Conservation (phyloP, 768 basidiomycete species). For the Boletus sp. region DNA sequence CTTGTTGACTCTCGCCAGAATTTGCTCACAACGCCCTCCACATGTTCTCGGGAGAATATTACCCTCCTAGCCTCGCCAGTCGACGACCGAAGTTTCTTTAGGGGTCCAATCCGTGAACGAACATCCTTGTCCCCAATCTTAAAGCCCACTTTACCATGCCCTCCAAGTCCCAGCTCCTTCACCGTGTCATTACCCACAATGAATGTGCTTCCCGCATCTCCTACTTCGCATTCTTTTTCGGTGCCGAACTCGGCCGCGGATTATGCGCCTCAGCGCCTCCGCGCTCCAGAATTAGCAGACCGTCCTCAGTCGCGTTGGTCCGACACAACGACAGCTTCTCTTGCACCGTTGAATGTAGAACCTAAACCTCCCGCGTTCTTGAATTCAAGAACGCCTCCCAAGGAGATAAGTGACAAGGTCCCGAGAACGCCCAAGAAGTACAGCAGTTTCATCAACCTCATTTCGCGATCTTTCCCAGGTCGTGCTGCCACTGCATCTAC, state of each 20-base stretch:
- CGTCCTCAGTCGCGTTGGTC: conserved; percentile 28
- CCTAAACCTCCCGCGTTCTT: neutral
- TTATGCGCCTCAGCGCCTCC: neutral
- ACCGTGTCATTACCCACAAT: neutral
- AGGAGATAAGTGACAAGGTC: conserved; percentile 15
- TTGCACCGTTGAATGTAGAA: conserved; percentile 13
- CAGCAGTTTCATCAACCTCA: conserved; percentile 30
- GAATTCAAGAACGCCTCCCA: conserved; percentile 6
- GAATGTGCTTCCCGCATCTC: conserved; percentile 5
- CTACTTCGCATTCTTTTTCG: neutral
- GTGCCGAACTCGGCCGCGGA: neutral
- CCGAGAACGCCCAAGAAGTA: conserved; percentile 28
- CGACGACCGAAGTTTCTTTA: conserved; percentile 4
- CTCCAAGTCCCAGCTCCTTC: conserved; percentile 1
- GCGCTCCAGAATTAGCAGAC: neutral
- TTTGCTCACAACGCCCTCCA: conserved; percentile 18
- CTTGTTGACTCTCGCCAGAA: conserved; percentile 25
- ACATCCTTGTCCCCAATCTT: neutral
- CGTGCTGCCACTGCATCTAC: conserved; percentile 16
- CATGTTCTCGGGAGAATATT: conserved; percentile 23
- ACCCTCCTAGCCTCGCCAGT: conserved; percentile 24
- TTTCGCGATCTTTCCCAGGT: conserved; percentile 30
- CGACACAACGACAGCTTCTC: conserved; percentile 22
- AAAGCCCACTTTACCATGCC: neutral
- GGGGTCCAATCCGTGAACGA: neutral